phyloP scores from a whole-genome alignment of 2,329 filamentous ascomycete genomes.

The Sclerotiophoma versabilis region DNA sequence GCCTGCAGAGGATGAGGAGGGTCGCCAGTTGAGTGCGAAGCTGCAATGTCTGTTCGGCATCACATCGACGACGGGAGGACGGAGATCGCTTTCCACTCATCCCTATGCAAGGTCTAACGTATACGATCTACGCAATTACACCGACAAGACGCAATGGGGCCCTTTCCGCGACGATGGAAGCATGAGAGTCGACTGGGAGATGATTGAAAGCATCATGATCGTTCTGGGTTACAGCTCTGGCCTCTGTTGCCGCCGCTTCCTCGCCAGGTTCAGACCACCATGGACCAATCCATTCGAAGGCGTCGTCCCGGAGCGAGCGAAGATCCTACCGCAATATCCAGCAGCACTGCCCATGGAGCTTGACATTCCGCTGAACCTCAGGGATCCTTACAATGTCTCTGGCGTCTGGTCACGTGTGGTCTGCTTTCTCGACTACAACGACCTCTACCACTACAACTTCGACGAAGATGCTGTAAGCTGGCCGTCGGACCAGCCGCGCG shows the following conservation, averaged over 20 bases:
- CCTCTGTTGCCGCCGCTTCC: slow-evolving; percentile 34
- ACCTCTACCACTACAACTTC: slow-evolving; percentile 78
- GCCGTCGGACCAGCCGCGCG: slow-evolving; percentile 49
- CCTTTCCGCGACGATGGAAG: slow-evolving; percentile 72
- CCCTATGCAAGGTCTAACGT: slow-evolving; percentile 72
- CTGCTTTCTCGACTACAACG: slow-evolving; percentile 56
- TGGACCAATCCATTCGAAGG: slow-evolving; percentile 43
- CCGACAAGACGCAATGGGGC: slow-evolving; percentile 68
- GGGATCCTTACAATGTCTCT: slow-evolving; percentile 74
- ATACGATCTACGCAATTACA: slow-evolving; percentile 77
- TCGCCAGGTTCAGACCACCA: slow-evolving; percentile 33
- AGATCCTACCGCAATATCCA: slow-evolving; percentile 16
- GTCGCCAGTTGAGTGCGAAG: slow-evolving; percentile 72
- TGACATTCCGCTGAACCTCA: slow-evolving; percentile 57
- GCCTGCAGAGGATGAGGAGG: slow-evolving; percentile 50
- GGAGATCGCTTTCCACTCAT: slow-evolving; percentile 53
- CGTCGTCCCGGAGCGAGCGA: slow-evolving; percentile 25
- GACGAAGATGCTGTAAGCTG: slow-evolving; percentile 48
- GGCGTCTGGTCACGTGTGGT: slow-evolving; percentile 72
- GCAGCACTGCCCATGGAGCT: slow-evolving; percentile 35
- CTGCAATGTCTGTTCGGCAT: slow-evolving; percentile 73
- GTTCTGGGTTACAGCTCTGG: slow-evolving; percentile 67
- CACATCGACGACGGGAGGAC: slow-evolving; percentile 54
- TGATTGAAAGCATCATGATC: slow-evolving; percentile 76
- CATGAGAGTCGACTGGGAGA: slow-evolving; percentile 77